phyloP scores from a whole-genome alignment of 805 yeast genomes.

The Schizosaccharomyces cryophilus region DNA sequence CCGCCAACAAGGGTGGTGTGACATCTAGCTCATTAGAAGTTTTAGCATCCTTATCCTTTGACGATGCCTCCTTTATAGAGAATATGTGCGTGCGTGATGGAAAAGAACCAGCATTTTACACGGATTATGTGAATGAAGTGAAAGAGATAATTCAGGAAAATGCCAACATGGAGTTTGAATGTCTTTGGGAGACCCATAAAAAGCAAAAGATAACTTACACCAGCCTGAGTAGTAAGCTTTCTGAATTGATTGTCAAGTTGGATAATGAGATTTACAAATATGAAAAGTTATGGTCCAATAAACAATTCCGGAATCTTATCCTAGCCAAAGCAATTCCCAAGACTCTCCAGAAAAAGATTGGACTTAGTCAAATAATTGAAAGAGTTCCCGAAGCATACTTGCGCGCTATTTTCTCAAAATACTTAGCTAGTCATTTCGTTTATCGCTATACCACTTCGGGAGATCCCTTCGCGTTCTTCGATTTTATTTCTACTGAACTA shows the following conservation, averaged over 20 bases:
- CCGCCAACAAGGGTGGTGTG: conserved; percentile 96
- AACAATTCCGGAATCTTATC: conserved; percentile 48
- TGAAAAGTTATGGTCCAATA: conserved; percentile 61
- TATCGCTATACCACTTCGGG: conserved; percentile 60
- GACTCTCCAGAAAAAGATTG: conserved; percentile 34
- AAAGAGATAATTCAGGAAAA: conserved; percentile 52
- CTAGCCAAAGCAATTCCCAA: conserved; percentile 57
- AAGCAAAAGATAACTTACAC: conserved; percentile 36
- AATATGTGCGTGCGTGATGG: conserved; percentile 48
- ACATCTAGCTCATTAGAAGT: conserved; percentile 92
- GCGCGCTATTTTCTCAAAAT: conserved; percentile 70
- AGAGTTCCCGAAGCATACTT: conserved; percentile 76
- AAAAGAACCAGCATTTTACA: conserved; percentile 46
- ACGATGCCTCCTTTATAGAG: conserved; percentile 54
- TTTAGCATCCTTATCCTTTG: conserved; percentile 75
- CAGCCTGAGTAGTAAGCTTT: conserved; percentile 53
- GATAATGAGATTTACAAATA: conserved; percentile 50
- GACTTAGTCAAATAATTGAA: conserved; percentile 36
- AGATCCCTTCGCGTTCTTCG: conserved; percentile 32
- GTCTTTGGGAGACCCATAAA: conserved; percentile 56
- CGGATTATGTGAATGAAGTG: conserved; percentile 61
- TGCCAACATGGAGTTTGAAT: conserved; percentile 66
- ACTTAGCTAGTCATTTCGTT: conserved; percentile 62
- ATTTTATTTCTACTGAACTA: conserved; percentile 14
- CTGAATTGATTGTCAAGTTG: conserved; percentile 59